A percentile compares a stretch with the other conserved stretches of the same genome.
Evolutionary conservation across 1,284 basidiomycete species (phyloP).

Genomic region (Cutaneotrichosporon arboriforme): DNA sequence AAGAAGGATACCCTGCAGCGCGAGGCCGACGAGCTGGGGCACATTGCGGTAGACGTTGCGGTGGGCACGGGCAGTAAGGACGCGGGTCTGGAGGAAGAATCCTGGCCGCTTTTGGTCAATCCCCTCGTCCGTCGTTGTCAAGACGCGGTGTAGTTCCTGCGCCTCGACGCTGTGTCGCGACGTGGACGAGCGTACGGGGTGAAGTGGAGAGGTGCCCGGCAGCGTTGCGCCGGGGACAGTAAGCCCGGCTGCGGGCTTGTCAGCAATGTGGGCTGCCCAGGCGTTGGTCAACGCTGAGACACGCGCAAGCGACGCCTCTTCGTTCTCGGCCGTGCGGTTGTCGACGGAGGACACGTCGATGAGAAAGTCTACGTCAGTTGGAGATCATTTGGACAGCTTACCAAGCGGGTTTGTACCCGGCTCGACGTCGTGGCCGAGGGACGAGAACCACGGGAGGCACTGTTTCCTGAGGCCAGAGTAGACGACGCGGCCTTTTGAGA

Average conservation of each 20-base stretch:
- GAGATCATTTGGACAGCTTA: constrained; percentile 8
- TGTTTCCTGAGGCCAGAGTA: constrained; percentile 48
- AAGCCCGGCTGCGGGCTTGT: not conserved
- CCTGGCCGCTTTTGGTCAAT: constrained; percentile 31
- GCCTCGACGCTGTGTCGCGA: not conserved
- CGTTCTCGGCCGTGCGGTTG: constrained; percentile 48
- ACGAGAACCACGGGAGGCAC: constrained; percentile 49
- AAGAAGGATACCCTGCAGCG: constrained; percentile 40
- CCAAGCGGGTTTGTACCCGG: constrained; percentile 46
- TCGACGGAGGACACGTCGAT: constrained; percentile 53
- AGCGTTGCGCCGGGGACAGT: not conserved
- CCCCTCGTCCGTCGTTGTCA: not conserved
- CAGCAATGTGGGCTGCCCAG: constrained; percentile 22
- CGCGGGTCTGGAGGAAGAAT: constrained; percentile 35
- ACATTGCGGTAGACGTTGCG: constrained; percentile 47
- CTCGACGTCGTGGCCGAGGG: constrained; percentile 40
- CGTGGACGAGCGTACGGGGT: not conserved
- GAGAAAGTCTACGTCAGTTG: constrained; percentile 49
- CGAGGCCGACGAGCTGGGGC: constrained; percentile 38
- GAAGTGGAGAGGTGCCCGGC: not conserved
- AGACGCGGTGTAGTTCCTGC: constrained; percentile 7
- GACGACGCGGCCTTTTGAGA: constrained; percentile 52
- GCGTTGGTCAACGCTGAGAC: constrained; percentile 33
- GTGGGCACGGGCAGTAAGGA: constrained; percentile 40
- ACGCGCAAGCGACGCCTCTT: constrained; percentile 37